Conservation (phyloP, 768 basidiomycete species). For the Peribolospora baueri region DNA sequence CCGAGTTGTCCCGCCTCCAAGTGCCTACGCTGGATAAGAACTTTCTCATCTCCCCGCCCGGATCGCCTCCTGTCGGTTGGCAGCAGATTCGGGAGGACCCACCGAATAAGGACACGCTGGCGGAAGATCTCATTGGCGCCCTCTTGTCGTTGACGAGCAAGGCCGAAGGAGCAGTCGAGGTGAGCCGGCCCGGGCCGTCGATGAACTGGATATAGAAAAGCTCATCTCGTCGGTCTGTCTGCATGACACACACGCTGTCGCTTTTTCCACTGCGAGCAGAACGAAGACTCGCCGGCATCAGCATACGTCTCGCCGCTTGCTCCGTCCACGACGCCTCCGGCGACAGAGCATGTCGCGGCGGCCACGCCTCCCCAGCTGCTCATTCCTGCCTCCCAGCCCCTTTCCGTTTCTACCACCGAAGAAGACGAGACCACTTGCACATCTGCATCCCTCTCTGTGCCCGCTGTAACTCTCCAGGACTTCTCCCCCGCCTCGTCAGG, state of each 20-base stretch:
- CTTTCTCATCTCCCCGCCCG: conserved; percentile 92
- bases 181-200: conserved; percentile 5
- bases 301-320: background rate
- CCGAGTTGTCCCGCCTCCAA: conserved; percentile 30
- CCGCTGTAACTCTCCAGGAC: conserved; percentile 12
- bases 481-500: conserved; percentile 1
- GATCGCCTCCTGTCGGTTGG: conserved; percentile 93
- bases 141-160: conserved; percentile 39
- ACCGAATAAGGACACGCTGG: conserved; percentile 58
- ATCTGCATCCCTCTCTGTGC: conserved; percentile 3
- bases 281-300: conserved; percentile 7
- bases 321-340: conserved; percentile 7
- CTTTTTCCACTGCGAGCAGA: conserved; percentile 2
- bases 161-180: conserved; percentile 3
- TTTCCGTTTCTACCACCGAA: background rate
- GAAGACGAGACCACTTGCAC: conserved; percentile 4
- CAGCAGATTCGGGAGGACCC: conserved; percentile 73
- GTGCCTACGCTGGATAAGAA: conserved; percentile 71
- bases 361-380: background rate
- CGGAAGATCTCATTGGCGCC: conserved; percentile 64
- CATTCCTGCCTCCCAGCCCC: background rate
- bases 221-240: conserved; percentile 11
- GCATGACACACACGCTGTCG: background rate
- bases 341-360: conserved; percentile 4
- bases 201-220: conserved; percentile 7